Percentiles rank a stretch among this genome's conserved stretches.
These are phyloP conservation scores for Colletotrichum karsti DNA, from an alignment of 2,329 filamentous ascomycete species.

Conservation along the genomic window DNA sequence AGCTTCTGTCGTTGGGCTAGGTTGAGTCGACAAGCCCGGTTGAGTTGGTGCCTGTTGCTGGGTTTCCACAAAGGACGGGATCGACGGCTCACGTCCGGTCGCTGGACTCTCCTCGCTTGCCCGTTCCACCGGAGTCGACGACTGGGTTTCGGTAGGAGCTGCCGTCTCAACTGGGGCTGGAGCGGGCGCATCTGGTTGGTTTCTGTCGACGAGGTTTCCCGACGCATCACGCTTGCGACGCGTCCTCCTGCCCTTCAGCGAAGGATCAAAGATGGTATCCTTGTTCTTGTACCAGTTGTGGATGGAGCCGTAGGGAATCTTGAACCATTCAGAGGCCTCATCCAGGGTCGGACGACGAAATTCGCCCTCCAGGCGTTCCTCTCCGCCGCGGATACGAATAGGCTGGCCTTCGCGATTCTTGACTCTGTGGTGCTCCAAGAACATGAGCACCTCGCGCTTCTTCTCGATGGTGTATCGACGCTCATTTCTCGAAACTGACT, in stretches of 20 bases:
- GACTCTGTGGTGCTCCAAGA: not conserved
- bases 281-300: constrained; percentile 1
- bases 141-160: not conserved
- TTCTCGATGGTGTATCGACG: not conserved
- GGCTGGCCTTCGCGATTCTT: not conserved
- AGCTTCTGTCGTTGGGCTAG: not conserved
- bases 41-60: not conserved
- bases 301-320: not conserved
- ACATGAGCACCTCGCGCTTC: not conserved
- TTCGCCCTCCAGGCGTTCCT: not conserved
- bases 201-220: not conserved
- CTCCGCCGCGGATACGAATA: not conserved
- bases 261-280: not conserved
- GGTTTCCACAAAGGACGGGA: not conserved
- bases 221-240: not conserved
- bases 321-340: not conserved
- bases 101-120: not conserved
- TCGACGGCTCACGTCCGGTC: not conserved
- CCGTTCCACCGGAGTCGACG: not conserved
- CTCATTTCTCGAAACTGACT: not conserved
- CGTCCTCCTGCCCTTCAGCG: not conserved
- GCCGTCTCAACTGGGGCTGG: not conserved
- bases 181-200: not conserved
- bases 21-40: not conserved
- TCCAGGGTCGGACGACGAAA: not conserved